Base-by-base conservation (phyloP, 208 protist genomes). In the Leishmania martiniquensis region DNA sequence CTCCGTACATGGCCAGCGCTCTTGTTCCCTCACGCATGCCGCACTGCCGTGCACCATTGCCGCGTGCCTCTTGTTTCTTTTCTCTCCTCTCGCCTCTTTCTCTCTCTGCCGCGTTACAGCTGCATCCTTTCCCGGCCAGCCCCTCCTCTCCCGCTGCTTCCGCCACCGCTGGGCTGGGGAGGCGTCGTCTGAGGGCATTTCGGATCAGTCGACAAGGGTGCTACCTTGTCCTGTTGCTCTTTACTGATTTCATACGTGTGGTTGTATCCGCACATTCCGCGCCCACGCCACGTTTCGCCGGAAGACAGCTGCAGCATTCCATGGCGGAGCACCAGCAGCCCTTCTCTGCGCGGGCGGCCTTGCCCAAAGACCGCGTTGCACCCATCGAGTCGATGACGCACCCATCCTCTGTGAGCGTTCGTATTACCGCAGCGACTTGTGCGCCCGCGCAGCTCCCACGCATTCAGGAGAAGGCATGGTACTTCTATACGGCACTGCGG, bases 401-500 rank as follows among this genome's bases (percentile, higher is more conserved):
- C 15, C 10, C 9, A 4, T 29, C 25, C 17, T 39, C 66, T 3
- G 10, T 29, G 17, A 51, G 39, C 39, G 9, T 47, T 25, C 34
- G 25, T 15, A 29, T 49, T 20, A 34, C 42, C 63, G 22, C 39
- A 32, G 42, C 25, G 42, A 9, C 65, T 32, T 47, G 12, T 69
- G 17, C 70, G 29, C 22, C 37, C 51, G 2, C 47, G 34, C 37
- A 9, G 3, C 37, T 12, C 52, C 70, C 37, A n/a, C 52, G 20
- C 52, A 74, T 74, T 60, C 32, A 57, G 34, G 52, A 47, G 17
- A 74, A 39, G 7, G 70, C 70, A 1, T 74, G 70, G 70, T 22
- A 49, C 34, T 74, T 74, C 37, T 52, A 74, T 37, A 74, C 70
- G 10, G 37, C 54, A 9, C 70, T 74, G 1, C 70, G 60, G 34